Evolutionary conservation across 495 filamentous ascomycete genomes (phyloP).

Genomic region (Penicillium coprophilum): DNA sequence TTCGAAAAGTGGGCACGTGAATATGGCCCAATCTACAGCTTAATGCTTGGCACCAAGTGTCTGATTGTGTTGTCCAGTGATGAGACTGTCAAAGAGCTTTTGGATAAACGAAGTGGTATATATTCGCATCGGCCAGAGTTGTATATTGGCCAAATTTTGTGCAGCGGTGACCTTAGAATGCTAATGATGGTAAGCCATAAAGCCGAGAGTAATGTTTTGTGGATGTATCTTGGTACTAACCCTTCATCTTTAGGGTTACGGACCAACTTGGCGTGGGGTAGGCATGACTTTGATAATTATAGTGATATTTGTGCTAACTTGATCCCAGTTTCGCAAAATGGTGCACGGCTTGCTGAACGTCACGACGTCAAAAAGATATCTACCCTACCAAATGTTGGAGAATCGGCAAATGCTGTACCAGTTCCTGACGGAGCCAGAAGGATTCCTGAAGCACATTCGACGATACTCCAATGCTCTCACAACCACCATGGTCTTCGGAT

Average conservation of each 20-base stretch:
- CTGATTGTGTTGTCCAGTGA: constrained; percentile 62
- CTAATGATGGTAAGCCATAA: constrained; percentile 33
- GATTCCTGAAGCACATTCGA: constrained; percentile 51
- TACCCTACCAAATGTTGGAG: constrained; percentile 44
- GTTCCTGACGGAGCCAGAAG: constrained; percentile 32
- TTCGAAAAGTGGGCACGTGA: constrained; percentile 62
- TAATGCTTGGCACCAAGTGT: constrained; percentile 54
- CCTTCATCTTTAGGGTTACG: constrained; percentile 21
- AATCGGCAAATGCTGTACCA: constrained; percentile 34
- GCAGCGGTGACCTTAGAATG: constrained; percentile 30
- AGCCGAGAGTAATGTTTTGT: neutral
- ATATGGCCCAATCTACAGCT: constrained; percentile 63
- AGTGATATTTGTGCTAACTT: neutral
- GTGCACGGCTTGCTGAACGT: constrained; percentile 35
- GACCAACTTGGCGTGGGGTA: constrained; percentile 30
- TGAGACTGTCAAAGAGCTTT: constrained; percentile 55
- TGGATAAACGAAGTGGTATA: constrained; percentile 57
- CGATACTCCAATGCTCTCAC: constrained; percentile 56
- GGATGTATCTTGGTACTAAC: neutral
- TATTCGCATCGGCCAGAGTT: constrained; percentile 61
- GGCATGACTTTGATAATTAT: neutral
- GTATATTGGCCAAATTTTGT: constrained; percentile 39
- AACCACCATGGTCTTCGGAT: constrained; percentile 58
- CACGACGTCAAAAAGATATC: constrained; percentile 35
- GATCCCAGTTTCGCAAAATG: constrained; percentile 31